These are phyloP conservation scores for Nicotiana benthamiana DNA, from an alignment of 257 asterid genomes.

Conservation along the genomic window DNA sequence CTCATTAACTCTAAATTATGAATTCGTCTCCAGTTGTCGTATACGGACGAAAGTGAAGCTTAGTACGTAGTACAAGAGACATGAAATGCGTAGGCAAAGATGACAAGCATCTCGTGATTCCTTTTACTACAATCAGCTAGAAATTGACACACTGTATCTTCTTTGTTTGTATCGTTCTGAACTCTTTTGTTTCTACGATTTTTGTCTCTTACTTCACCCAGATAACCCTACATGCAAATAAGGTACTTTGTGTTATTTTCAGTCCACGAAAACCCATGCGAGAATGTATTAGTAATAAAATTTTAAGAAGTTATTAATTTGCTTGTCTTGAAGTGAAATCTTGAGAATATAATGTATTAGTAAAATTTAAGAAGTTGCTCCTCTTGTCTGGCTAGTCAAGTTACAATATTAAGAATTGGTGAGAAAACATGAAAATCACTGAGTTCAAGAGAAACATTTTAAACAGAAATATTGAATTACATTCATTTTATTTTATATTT, in stretches of 20 bases:
- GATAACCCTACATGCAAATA: too few species aligned
- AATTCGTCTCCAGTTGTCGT: not conserved
- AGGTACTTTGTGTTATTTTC: not conserved
- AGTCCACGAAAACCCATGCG: not conserved
- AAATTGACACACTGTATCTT: slow-evolving; percentile 2
- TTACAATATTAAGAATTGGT: not conserved
- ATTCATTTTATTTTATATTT: too few species aligned
- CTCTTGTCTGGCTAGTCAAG: not conserved
- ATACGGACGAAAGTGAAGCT: not conserved
- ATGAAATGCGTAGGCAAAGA: slow-evolving; percentile 12
- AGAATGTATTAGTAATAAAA: not conserved
- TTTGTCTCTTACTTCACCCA: not conserved
- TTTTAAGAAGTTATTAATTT: not conserved
- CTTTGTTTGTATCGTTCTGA: not conserved
- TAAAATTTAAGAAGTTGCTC: not conserved
- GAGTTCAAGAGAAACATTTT: too few species aligned
- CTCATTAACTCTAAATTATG: not conserved
- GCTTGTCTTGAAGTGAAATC: not conserved
- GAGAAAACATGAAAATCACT: not conserved
- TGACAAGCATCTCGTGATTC: slow-evolving; percentile 37
- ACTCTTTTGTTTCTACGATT: not conserved
- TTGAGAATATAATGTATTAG: not conserved
- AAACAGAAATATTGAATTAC: too few species aligned
- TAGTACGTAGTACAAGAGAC: not conserved
- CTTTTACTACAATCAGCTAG: slow-evolving; percentile 14